Conservation (phyloP, 2,329 filamentous ascomycete genomes). For the Colletotrichum spinosum region DNA sequence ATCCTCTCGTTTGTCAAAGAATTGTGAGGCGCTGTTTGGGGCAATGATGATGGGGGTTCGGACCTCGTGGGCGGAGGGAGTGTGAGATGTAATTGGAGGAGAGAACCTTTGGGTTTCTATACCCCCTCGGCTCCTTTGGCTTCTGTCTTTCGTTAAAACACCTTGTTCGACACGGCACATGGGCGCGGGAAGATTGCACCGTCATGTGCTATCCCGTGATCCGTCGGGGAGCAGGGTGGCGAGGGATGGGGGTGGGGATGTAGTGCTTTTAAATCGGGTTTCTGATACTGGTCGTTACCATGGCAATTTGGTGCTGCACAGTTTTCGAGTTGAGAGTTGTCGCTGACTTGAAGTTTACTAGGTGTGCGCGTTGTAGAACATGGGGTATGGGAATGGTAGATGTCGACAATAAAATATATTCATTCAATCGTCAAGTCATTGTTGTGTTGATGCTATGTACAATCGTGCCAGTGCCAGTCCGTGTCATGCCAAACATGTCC, state of each 20-base stretch:
- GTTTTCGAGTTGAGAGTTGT: background rate
- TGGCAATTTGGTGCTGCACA: background rate
- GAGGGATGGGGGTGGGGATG: slow-evolving; percentile 49
- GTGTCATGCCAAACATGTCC: background rate
- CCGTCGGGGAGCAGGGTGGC: slow-evolving; percentile 37
- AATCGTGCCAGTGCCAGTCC: background rate
- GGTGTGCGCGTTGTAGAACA: background rate
- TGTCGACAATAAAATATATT: slow-evolving; percentile 10
- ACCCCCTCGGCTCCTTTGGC: slow-evolving; percentile 35
- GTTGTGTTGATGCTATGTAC: slow-evolving; percentile 6
- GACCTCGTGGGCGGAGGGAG: background rate
- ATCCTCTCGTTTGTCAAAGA: too few species aligned
- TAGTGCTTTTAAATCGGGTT: slow-evolving; percentile 61
- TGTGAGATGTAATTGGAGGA: background rate
- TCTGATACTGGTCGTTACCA: slow-evolving; percentile 48
- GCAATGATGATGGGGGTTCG: too few species aligned
- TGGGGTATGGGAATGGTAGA: background rate
- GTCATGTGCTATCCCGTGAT: slow-evolving; percentile 47
- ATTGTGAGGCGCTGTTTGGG: background rate
- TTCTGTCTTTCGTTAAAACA: slow-evolving; percentile 20
- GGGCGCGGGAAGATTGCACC: slow-evolving; percentile 42
- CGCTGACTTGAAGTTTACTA: slow-evolving; percentile 13
- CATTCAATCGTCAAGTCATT: slow-evolving; percentile 22
- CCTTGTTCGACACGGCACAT: slow-evolving; percentile 17
- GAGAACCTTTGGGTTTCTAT: background rate